Evolutionary conservation across 805 yeast genomes (phyloP).

Genomic region (Candida loeiensis): DNA sequence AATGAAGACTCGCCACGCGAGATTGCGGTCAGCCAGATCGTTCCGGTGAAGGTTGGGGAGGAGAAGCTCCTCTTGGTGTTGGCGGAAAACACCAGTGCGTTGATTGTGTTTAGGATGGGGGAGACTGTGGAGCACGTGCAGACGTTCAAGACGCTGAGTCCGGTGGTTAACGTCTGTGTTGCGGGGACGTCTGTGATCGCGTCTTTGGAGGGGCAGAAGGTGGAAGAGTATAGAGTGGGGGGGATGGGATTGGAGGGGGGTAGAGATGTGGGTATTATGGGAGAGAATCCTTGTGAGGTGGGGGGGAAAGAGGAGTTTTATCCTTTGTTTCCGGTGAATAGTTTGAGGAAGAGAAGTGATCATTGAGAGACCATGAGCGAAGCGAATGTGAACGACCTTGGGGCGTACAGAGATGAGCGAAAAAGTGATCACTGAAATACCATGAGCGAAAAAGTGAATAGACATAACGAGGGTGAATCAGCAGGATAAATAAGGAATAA

Average conservation of each 20-base stretch:
- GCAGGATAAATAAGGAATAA: no score
- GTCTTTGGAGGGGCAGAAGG: not conserved
- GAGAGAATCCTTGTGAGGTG: slow-evolving; percentile 29
- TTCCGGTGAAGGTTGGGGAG: slow-evolving; percentile 22
- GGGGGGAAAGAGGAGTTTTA: slow-evolving; percentile 36
- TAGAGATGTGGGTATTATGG: slow-evolving; percentile 3
- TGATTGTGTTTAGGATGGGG: slow-evolving; percentile 37
- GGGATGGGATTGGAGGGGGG: slow-evolving; percentile 16
- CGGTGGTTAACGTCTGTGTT: not conserved
- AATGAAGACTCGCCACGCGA: slow-evolving; percentile 50
- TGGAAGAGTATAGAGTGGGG: slow-evolving; percentile 20
- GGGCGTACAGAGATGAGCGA: no score
- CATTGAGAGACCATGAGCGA: slow-evolving; percentile 40
- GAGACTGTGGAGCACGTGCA: slow-evolving; percentile 29
- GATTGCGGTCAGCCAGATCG: slow-evolving; percentile 47
- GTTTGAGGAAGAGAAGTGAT: slow-evolving; percentile 61
- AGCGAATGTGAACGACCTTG: not conserved
- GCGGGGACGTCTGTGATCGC: not conserved
- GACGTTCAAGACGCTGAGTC: slow-evolving; percentile 11
- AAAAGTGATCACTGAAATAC: no score
- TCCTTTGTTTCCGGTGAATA: slow-evolving; percentile 47
- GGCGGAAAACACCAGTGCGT: slow-evolving; percentile 49
- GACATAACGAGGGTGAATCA: no score
- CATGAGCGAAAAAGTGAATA: no score
- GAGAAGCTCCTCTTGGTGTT: slow-evolving; percentile 39